Evolutionary conservation across 2,329 filamentous ascomycete species (phyloP), one percentile per base, ranked within the genome.

Genomic region (Talaromyces verruculosus): DNA sequence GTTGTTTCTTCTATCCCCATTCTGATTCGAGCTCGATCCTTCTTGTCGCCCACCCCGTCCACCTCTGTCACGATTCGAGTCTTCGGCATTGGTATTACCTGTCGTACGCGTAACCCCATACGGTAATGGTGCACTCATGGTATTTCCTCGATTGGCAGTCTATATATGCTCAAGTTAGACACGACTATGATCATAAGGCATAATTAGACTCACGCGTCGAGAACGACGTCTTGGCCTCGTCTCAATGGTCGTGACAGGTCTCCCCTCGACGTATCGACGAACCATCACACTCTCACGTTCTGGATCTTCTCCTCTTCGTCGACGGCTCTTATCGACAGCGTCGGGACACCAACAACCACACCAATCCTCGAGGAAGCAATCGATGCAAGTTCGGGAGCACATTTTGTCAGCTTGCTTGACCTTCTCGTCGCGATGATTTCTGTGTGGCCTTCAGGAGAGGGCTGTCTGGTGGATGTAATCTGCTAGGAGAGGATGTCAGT

Each of bases 191-290:
- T 13, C n/a, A 33, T 19, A 51, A 6, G 11, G 8, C 11, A 39
- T 19, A 19, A 64, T 17, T 3, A 33, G 5, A 37, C 64, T 41
- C 30, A 62, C 64, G 47, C 7, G 2, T 7, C 22, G 25, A 57
- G 53, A 39, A 30, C 60, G 25, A 11, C 33, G 35, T 51, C 33
- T 37, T 37, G 53, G 53, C 53, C 53, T 19, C 15, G 53, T 37
- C 30, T 57, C 71, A 53, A 71, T 68, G 57, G 69, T 67, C 39
- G 10, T 37, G 53, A 57, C 5, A 7, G 2, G 5, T 57, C 19
- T 37, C 8, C 53, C 53, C 25, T 57, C 33, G n/a, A 57, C 17
- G 2, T 22, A 11, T 57, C 33, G 53, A 37, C 53, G 53, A 6
- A 57, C 30, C n/a, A 37, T 37, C 2, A 57, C 53, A 15, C 5